Evolutionary conservation across 352 stramenopile species (phyloP), one percentile per base, ranked within the genome.

Genomic region (Phytophthora pisi): DNA sequence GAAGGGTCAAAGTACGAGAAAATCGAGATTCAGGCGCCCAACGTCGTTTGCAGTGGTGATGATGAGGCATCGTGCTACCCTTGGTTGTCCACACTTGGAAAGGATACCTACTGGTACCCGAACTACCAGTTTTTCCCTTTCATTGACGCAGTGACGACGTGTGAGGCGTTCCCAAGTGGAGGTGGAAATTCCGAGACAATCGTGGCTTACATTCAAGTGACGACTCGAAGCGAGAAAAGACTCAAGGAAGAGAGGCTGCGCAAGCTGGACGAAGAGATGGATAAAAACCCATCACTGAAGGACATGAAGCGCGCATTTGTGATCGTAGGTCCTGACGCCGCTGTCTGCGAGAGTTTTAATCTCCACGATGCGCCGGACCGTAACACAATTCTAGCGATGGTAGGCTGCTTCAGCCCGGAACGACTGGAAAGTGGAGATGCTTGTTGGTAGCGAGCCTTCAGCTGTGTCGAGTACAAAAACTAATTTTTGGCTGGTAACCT

Each of bases 71-170:
- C 43, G 11, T 63, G 56, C 45, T 63, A 63, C 11, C 5, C n/a
- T 24, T 51, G 18, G n/a, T 61, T 71, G 50, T 18, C 43, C 50
- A 57, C 20, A 38, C 57, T 66, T 18, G 23, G 18, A 43, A 16
- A 26, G 10, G 26, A 62, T 5, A 67, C 64, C 20, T 72, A 72
- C 38, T 72, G 64, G 64, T 38, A 63, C 43, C 42, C 57, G 18
- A 53, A 31, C 15, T 72, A 67, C 45, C 50, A 42, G 10, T 62
- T 61, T 51, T 72, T 72, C 16, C 64, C 64, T 57, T 67, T 62
- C 34, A 58, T 72, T 20, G 57, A 63, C 40, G 64, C 64, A 45
- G 64, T 71, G 42, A 31, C 20, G 13, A 67, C 20, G 64, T 67
- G 51, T 51, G 11, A 61, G 51, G 64, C 64, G 26, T 66, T 51